These are phyloP conservation scores for Fusarium sp. DNA, from an alignment of 2,329 filamentous ascomycete genomes.

Conservation along the genomic window DNA sequence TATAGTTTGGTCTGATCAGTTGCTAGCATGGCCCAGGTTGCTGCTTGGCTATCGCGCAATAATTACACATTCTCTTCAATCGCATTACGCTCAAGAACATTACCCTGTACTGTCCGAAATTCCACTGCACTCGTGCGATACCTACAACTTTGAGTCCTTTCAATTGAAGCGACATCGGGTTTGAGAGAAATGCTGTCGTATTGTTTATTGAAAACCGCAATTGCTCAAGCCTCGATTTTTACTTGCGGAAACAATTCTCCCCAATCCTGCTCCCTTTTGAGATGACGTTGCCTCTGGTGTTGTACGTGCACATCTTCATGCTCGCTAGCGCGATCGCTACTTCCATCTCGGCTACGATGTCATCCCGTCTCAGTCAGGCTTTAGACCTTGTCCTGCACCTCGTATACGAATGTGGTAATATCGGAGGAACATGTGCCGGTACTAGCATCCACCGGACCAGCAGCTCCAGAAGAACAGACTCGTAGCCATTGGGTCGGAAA, in stretches of 20 bases:
- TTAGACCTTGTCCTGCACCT: neutral
- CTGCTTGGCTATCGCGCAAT: rapidly evolving
- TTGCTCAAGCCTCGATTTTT: no score
- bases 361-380: no score
- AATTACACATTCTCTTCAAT: neutral
- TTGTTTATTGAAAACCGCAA: neutral
- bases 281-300: no score
- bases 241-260: no score
- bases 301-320: no score
- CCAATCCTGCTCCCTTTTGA: no score
- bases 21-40: no score
- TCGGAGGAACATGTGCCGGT: neutral
- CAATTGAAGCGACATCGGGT: neutral
- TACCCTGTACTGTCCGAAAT: neutral
- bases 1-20: no score
- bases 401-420: neutral
- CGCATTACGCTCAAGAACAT: neutral
- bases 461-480: neutral
- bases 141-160: neutral
- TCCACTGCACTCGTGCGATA: neutral
- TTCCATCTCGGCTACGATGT: neutral
- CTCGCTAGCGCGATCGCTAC: neutral
- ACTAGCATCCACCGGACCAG: neutral
- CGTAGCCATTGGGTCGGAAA: neutral
- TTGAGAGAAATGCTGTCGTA: rapidly evolving